Evolutionary conservation across 768 basidiomycete genomes (phyloP).

Genomic region (Podaxis sp.): DNA sequence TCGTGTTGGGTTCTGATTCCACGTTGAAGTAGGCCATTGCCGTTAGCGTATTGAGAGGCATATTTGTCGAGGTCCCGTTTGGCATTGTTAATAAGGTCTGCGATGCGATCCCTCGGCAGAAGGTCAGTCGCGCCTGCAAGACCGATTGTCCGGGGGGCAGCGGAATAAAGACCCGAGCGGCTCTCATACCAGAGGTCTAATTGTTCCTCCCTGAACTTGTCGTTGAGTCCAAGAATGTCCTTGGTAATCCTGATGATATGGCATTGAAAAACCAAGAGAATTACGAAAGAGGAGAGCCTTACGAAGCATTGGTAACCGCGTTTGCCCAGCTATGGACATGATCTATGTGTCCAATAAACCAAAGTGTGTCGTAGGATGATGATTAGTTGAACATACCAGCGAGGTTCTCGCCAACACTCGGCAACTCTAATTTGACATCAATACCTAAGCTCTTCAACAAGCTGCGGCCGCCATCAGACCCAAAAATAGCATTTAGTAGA

Average conservation of each 20-base stretch:
- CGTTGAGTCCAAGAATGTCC: slow-evolving; percentile 25
- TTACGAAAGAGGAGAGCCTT: neutral
- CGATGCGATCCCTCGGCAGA: slow-evolving; percentile 22
- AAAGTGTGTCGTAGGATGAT: neutral
- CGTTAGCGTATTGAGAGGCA: slow-evolving; percentile 30
- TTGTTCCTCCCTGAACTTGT: slow-evolving; percentile 24
- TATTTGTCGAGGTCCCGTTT: slow-evolving; percentile 23
- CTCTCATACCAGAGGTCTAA: slow-evolving; percentile 27
- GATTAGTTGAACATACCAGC: slow-evolving; percentile 22
- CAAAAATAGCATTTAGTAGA: neutral
- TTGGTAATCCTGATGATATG: slow-evolving; percentile 24
- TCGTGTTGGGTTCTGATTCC: slow-evolving; percentile 31
- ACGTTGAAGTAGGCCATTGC: slow-evolving; percentile 27
- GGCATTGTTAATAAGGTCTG: slow-evolving; percentile 20
- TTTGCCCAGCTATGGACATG: slow-evolving; percentile 35
- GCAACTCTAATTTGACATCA: slow-evolving; percentile 37
- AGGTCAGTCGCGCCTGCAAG: slow-evolving; percentile 29
- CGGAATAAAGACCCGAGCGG: slow-evolving; percentile 31
- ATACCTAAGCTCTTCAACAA: slow-evolving; percentile 47
- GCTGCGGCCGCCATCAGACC: slow-evolving; percentile 15
- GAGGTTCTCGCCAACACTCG: slow-evolving; percentile 49
- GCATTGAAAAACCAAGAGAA: neutral
- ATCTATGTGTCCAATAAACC: slow-evolving; percentile 19
- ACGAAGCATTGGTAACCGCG: slow-evolving; percentile 31
- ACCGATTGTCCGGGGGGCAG: slow-evolving; percentile 29